Evolutionary conservation across 352 stramenopile species (phyloP), one percentile per base, ranked within the genome.

Genomic region (Phytophthora vignae): DNA sequence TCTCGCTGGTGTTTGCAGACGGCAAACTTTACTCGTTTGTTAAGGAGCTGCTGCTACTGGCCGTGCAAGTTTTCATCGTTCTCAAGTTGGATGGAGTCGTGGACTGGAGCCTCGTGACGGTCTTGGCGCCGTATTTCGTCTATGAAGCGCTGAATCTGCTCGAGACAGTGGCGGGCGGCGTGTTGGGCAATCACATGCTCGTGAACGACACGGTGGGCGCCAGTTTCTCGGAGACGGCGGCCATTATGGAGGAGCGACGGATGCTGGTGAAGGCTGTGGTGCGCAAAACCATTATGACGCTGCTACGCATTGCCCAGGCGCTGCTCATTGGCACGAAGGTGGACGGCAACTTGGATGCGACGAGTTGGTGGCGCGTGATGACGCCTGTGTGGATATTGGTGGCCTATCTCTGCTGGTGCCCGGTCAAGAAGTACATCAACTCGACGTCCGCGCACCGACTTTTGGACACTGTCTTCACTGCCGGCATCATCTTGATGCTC

Each of bases 331-430:
- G 69, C 1, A 72, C 91, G 56, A 93, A 93, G 62, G 74, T 92
- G 10, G 85, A 95, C 53, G 69, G 73, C 14, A 71, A 69, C 19
- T 62, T 95, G 21, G 69, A 73, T 14, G 69, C 69, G 22, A 71
- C 69, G 12, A 92, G 63, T 56, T 95, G 87, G 88, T 94, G 87
- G 88, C 55, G 81, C 29, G 84, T 93, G 50, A 85, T 95, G 67
- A 65, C 84, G 22, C 88, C 88, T 14, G 70, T 95, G 29, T 95
- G 88, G 87, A 59, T 94, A 38, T 82, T 89, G 54, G 64, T 90
- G 10, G 59, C 19, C 10, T 91, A 92, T 56, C 86, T 84, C 55
- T 69, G 84, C 42, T 84, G 64, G 50, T 73, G 79, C 22, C 79
- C 84, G 10, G 71, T 92, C 31, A 77, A 81, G 55, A 81, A 79